These are phyloP conservation scores for Chlorociboria aeruginascens DNA, from an alignment of 495 filamentous ascomycete species.

Conservation along the genomic window DNA sequence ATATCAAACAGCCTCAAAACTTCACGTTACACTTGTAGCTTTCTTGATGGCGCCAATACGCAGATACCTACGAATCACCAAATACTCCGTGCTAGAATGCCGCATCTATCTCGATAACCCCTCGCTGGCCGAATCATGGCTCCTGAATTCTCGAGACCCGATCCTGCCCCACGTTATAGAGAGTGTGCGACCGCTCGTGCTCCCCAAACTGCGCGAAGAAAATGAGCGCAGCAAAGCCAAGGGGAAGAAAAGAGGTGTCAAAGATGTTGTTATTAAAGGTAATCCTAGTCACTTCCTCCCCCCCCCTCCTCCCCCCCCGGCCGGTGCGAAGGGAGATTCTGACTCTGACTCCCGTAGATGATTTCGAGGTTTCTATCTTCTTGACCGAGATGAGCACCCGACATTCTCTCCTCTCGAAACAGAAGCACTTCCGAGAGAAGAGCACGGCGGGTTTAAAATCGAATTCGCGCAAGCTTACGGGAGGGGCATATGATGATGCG, in stretches of 20 bases:
- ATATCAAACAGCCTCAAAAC: background rate
- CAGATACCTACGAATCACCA: constrained; percentile 71
- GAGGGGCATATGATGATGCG: constrained; percentile 34
- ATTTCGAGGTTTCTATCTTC: constrained; percentile 91
- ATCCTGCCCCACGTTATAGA: constrained; percentile 72
- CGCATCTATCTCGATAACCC: constrained; percentile 93
- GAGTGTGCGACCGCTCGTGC: constrained; percentile 68
- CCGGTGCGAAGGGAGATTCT: no score
- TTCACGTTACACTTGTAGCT: background rate
- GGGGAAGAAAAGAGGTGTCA: constrained; percentile 57
- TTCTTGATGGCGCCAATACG: constrained; percentile 65
- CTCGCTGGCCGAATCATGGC: constrained; percentile 65
- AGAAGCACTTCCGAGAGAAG: constrained; percentile 51
- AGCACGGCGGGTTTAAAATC: constrained; percentile 41
- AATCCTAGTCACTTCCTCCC: background rate
- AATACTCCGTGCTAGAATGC: constrained; percentile 85
- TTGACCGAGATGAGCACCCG: constrained; percentile 78
- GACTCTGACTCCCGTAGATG: constrained; percentile 43
- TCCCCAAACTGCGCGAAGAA: constrained; percentile 86
- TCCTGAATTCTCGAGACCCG: constrained; percentile 58
- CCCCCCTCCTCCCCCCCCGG: no score
- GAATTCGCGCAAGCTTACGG: constrained; percentile 46
- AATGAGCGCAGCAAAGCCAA: constrained; percentile 53
- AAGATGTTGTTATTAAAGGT: constrained; percentile 83
- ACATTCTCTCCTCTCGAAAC: constrained; percentile 76